Evolutionary conservation across 78 protist genomes (phyloP).

Genomic region (slime mould (Dictyostelium discoideum)): dicty_2.7 NC_007088.5:3973001-3973500

Average conservation of each 20-base stretch:
- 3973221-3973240: conserved; percentile 50
- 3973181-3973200: conserved; percentile 24
- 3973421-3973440: not conserved
- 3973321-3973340: not conserved
- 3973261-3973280: conserved; percentile 72
- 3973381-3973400: not conserved
- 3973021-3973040: conserved; percentile 74
- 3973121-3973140: conserved; percentile 39
- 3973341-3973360: not conserved
- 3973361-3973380: not conserved
- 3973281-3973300: conserved; percentile 10
- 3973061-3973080: conserved; percentile 66
- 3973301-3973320: not conserved
- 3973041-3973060: not conserved
- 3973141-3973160: conserved; percentile 34
- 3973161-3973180: conserved; percentile 72
- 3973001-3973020: conserved; percentile 11
- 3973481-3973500: not conserved
- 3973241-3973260: conserved; percentile 50
- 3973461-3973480: not conserved
- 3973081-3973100: conserved; percentile 15
- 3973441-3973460: conserved; percentile 6
- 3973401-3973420: not conserved
- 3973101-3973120: conserved; percentile 53
- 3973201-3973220: conserved; percentile 62